Percentiles rank a stretch among this genome's conserved stretches.
phyloP scores from a whole-genome alignment of 2,329 filamentous ascomycete genomes.

The Aspergillus sp. region DNA sequence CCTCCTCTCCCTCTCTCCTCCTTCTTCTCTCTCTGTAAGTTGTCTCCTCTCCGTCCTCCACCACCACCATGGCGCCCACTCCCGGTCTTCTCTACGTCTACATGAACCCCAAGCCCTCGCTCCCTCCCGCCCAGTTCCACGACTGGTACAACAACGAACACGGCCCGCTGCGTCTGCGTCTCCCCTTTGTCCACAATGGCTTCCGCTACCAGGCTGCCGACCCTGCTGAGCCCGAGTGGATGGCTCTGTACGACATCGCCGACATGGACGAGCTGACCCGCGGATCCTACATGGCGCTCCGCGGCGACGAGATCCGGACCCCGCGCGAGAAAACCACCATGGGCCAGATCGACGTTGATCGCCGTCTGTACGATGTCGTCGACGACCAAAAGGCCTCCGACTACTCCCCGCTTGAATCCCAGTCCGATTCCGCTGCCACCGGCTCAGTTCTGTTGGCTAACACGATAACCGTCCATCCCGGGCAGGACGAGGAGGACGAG shows the following conservation, averaged over 20 bases:
- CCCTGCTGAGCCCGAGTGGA: constrained; percentile 53
- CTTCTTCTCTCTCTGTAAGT: background rate
- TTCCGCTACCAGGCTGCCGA: constrained; percentile 68
- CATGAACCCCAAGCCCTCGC: constrained; percentile 64
- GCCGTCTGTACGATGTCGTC: constrained; percentile 62
- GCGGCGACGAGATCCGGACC: constrained; percentile 42
- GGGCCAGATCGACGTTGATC: constrained; percentile 58
- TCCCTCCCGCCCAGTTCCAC: constrained; percentile 64
- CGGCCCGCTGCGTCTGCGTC: constrained; percentile 66
- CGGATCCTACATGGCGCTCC: constrained; percentile 51
- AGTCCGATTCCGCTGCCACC: constrained; percentile 49
- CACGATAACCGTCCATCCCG: constrained; percentile 49
- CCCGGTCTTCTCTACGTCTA: constrained; percentile 74
- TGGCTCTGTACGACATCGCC: constrained; percentile 73
- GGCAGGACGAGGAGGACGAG: constrained; percentile 42
- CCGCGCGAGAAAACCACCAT: constrained; percentile 53
- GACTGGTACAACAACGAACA: constrained; percentile 96
- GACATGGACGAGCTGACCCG: constrained; percentile 62
- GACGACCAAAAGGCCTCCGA: constrained; percentile 45
- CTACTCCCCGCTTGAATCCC: constrained; percentile 52
- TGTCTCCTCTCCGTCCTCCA: background rate
- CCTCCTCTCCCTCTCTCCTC: background rate
- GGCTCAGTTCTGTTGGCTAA: constrained; percentile 56
- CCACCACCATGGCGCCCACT: constrained; percentile 23
- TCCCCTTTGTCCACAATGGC: constrained; percentile 66